Conservation (phyloP, 345 rosid genomes). For the Brassica rapa region DNA sequence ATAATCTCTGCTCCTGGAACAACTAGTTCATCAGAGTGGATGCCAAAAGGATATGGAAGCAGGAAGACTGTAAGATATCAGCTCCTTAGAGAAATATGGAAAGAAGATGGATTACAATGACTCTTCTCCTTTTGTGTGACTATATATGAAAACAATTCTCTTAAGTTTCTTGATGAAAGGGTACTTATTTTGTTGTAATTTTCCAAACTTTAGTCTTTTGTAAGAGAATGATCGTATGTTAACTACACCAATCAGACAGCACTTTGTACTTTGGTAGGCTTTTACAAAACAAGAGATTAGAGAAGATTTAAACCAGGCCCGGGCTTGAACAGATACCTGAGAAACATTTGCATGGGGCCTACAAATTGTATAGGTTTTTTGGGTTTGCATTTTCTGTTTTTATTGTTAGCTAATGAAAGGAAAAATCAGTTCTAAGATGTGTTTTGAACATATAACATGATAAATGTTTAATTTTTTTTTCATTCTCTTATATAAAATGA, state of each 20-base stretch:
- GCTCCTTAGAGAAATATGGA: conserved; percentile 79
- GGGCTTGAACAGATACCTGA: too few species aligned
- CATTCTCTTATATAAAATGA: too few species aligned
- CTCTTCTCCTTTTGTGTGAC: not conserved
- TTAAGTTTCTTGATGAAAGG: conserved; percentile 1
- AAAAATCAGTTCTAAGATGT: too few species aligned
- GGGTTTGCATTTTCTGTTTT: too few species aligned
- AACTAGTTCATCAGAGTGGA: conserved; percentile 48
- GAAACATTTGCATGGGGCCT: too few species aligned
- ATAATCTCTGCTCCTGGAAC: conserved; percentile 49
- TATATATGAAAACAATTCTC: not conserved
- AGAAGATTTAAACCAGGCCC: too few species aligned
- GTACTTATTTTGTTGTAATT: not conserved
- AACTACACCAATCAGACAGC: not conserved
- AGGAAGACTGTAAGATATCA: conserved; percentile 63
- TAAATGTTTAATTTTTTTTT: too few species aligned
- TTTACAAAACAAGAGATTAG: not conserved
- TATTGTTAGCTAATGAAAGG: too few species aligned
- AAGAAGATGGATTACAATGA: conserved; percentile 45
- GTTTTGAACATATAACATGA: too few species aligned
- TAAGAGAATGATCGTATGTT: not conserved
- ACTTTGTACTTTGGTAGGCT: not conserved
- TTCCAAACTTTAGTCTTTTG: not conserved
- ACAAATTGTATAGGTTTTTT: too few species aligned
- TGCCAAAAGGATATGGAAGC: conserved; percentile 52